A percentile compares a stretch with the other conserved stretches of the same genome.
Evolutionary conservation across 169 alveolate species (phyloP).

Genomic region (Cryptosporidium meleagridis): DNA sequence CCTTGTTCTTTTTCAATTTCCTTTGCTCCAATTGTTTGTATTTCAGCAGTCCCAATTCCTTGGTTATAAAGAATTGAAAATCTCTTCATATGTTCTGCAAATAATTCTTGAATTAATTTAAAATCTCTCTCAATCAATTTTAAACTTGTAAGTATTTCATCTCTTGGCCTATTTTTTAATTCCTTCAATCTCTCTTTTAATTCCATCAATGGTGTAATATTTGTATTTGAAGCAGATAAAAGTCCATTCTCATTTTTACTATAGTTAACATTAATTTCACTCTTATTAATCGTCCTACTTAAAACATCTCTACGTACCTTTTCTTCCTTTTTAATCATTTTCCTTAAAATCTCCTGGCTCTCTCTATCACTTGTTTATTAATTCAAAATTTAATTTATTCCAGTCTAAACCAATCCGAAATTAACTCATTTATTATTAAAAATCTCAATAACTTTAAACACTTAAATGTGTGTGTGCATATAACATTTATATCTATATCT

Average conservation of each 20-base stretch:
- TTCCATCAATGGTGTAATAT: not conserved
- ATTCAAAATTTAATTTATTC: too few relatives aligned
- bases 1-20: not conserved
- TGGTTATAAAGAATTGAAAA: not conserved
- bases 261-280: not conserved
- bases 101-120: not conserved
- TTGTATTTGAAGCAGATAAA: not conserved
- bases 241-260: not conserved
- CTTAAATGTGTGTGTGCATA: too few relatives aligned
- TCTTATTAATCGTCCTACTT: not conserved
- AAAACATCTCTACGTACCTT: not conserved
- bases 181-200: constrained; percentile 12
- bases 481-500: too few relatives aligned
- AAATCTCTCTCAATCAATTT: constrained; percentile 57
- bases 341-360: not conserved
- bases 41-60: not conserved
- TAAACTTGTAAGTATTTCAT: constrained; percentile 8
- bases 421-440: not conserved
- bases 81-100: constrained; percentile 8
- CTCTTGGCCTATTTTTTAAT: constrained; percentile 10
- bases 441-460: not conserved
- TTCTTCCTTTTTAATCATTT: not conserved
- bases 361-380: not conserved
- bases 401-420: not conserved
- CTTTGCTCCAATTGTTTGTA: not conserved